These are phyloP conservation scores for Xylariaceae sp. DNA, from an alignment of 2,329 filamentous ascomycete species.

Conservation along the genomic window DNA sequence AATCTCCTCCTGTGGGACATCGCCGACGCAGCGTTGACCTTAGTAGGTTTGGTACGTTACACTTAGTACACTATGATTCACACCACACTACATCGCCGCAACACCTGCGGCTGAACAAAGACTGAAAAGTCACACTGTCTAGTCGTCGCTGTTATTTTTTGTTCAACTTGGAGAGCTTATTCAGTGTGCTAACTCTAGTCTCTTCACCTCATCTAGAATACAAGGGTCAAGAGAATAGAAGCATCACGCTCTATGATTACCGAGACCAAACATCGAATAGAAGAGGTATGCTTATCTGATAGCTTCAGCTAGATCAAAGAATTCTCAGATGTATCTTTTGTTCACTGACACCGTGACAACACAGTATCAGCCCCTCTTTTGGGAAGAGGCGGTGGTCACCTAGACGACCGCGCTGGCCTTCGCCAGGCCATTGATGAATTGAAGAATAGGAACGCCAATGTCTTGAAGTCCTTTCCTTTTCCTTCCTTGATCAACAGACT, in stretches of 20 bases:
- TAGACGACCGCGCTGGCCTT: neutral
- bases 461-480: too few species aligned
- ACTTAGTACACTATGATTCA: neutral
- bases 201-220: conserved; percentile 1
- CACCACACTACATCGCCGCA: neutral
- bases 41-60: too few species aligned
- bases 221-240: neutral
- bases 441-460: too few species aligned
- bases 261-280: neutral
- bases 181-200: conserved; percentile 7
- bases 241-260: neutral
- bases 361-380: conserved; percentile 11
- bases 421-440: too few species aligned
- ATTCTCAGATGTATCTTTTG: neutral
- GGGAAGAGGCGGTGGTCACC: neutral
- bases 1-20: too few species aligned
- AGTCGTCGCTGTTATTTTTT: neutral
- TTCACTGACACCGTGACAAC: neutral
- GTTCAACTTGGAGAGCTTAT: too few species aligned
- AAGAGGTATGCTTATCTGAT: neutral
- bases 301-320: neutral
- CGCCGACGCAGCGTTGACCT: too few species aligned
- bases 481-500: neutral
- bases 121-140: neutral
- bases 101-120: neutral